phyloP scores from a whole-genome alignment of 805 yeast species.

The Cephaloascus fragrans region DNA sequence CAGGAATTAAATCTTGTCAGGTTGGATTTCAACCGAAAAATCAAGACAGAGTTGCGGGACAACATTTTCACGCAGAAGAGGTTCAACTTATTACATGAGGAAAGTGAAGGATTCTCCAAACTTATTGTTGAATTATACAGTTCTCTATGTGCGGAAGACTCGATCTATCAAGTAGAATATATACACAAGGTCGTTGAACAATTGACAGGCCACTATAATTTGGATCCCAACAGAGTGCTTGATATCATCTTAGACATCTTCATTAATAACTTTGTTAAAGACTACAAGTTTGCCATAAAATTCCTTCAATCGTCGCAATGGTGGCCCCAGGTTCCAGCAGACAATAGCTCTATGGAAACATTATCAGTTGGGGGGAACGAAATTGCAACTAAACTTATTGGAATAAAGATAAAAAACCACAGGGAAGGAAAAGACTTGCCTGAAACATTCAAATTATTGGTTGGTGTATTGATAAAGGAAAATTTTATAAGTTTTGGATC shows the following conservation, averaged over 20 bases:
- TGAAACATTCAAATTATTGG: constrained; percentile 32
- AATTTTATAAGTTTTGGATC: constrained; percentile 58
- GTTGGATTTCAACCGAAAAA: constrained; percentile 21
- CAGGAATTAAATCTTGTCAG: constrained; percentile 14
- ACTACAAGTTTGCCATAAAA: constrained; percentile 35
- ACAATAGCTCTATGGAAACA: constrained; percentile 18
- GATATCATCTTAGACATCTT: constrained; percentile 52
- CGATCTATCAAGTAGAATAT: constrained; percentile 28
- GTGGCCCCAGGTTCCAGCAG: constrained; percentile 47
- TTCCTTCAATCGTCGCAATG: constrained; percentile 48
- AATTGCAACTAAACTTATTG: constrained; percentile 45
- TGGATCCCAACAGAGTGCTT: constrained; percentile 65
- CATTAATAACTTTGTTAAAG: constrained; percentile 29
- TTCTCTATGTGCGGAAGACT: constrained; percentile 30
- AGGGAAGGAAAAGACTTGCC: constrained; percentile 17
- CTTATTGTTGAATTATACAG: constrained; percentile 38
- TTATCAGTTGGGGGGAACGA: constrained; percentile 44
- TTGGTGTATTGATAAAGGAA: constrained; percentile 52
- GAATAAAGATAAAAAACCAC: constrained; percentile 25
- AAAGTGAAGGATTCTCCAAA: constrained; percentile 69
- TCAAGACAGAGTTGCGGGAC: constrained; percentile 27
- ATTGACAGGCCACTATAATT: constrained; percentile 62
- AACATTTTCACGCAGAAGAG: constrained; percentile 40
- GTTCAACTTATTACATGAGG: constrained; percentile 64
- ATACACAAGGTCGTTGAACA: constrained; percentile 40